Evolutionary conservation across 208 protist species (phyloP), one percentile per base, ranked within the genome.

Genomic region (Wallacemonas rigidus): DNA sequence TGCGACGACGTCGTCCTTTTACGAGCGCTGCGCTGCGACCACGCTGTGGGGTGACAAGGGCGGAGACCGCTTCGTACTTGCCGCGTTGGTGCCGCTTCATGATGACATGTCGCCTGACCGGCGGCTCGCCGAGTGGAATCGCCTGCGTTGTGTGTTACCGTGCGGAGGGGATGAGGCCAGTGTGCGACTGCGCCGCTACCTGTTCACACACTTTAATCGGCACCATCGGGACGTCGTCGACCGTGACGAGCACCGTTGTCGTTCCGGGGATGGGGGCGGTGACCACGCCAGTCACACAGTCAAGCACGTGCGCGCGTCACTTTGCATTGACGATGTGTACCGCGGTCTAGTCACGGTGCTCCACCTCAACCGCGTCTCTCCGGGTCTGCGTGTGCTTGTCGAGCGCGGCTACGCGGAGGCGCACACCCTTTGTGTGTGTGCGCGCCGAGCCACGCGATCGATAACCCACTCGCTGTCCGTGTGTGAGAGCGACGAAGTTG

Each of bases 381-480:
- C 4, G 41, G 4, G 60, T 8, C 60, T 65, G 43, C 60, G 41
- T 8, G 43, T 65, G 38, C 36, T 65, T 14, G 60, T 65, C 12
- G 60, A 65, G 60, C 60, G 60, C 60, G 60, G 11, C n/a, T 65
- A 65, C 60, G 5, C 39, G 40, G 60, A 44, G 43, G 60, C 60
- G 43, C 60, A 65, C 60, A 65, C 43, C n/a, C 43, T 8, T 6
- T 50, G 60, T 48, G 15, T 35, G 60, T 50, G 43, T 38, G 60
- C 8, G 40, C 60, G 40, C n/a, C 60, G 40, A 26, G 60, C 60
- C 15, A 6, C 8, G 60, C 60, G 43, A 57, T 57, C 9, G 53
- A 45, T 11, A 2, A 17, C 57, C 17, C n/a, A 8, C 57, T 40
- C 38, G 44, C 4, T n/a, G 38, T 8, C n/a, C 36, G 57, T 26